These are phyloP conservation scores for Liquidambar formosana DNA, from an alignment of 164 flowering plant species.

Conservation along the genomic window DNA sequence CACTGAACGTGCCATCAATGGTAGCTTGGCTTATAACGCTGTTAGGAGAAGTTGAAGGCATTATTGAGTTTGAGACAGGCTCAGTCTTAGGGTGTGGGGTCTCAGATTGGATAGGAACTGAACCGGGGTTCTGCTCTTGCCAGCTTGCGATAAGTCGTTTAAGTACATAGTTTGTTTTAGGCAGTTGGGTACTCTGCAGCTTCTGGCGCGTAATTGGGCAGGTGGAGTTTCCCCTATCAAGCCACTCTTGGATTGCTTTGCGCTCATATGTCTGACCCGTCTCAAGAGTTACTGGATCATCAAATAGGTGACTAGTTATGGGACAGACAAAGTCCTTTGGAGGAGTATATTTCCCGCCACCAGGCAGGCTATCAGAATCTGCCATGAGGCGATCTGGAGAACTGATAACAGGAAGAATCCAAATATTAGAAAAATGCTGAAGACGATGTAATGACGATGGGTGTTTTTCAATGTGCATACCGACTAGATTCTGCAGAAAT, in stretches of 20 bases:
- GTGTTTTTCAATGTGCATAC: constrained; percentile 27
- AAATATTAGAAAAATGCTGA: constrained; percentile 8
- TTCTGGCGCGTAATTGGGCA: constrained; percentile 83
- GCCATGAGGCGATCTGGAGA: constrained; percentile 44
- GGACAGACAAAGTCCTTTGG: constrained; percentile 91
- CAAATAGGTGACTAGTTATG: constrained; percentile 65
- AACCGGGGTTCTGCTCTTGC: constrained; percentile 52
- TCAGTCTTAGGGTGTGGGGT: constrained; percentile 15
- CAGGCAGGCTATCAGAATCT: constrained; percentile 36
- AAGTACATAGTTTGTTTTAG: constrained; percentile 79
- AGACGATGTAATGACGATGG: constrained; percentile 1
- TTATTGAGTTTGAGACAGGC: constrained; percentile 17
- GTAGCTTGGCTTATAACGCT: constrained; percentile 64
- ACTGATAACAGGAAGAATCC: constrained; percentile 30
- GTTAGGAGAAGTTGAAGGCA: constrained; percentile 53
- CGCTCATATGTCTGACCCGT: constrained; percentile 91
- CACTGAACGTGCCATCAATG: constrained; percentile 44
- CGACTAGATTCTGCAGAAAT: constrained; percentile 41
- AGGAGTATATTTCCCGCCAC: constrained; percentile 49
- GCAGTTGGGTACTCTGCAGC: constrained; percentile 59
- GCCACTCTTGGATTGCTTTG: constrained; percentile 80
- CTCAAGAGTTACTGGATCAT: constrained; percentile 85
- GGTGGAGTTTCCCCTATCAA: constrained; percentile 72
- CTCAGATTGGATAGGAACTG: constrained; percentile 20
- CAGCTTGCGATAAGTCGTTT: constrained; percentile 84